Conservation (phyloP, 441 rosid species). For the Isatis lusitanica region DNA sequence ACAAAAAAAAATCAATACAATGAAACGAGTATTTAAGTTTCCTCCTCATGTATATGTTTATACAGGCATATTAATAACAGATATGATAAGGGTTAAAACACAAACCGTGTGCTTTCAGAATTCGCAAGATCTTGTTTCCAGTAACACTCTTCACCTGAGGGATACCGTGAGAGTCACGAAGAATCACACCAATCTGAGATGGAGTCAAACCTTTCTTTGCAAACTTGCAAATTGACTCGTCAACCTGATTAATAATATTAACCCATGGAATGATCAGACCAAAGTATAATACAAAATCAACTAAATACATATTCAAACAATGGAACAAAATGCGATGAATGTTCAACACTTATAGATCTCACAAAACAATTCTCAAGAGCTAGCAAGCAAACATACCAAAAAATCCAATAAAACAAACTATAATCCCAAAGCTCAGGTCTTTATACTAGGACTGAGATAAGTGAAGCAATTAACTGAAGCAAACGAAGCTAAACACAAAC, state of each 20-base stretch:
- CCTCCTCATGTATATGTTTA: too few species aligned
- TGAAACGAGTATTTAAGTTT: background rate
- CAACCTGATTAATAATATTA: conserved; percentile 30
- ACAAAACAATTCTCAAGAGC: background rate
- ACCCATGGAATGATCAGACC: background rate
- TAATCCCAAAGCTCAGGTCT: background rate
- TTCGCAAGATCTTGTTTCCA: conserved; percentile 45
- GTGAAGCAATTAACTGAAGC: background rate
- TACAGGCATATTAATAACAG: too few species aligned
- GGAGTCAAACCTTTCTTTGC: conserved; percentile 47
- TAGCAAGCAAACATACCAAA: background rate
- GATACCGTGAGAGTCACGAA: conserved; percentile 48
- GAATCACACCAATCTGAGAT: conserved; percentile 46
- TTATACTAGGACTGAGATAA: background rate
- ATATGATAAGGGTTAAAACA: conserved; percentile 19
- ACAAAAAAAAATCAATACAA: background rate
- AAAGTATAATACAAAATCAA: background rate
- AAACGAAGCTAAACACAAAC: background rate
- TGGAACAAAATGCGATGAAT: background rate
- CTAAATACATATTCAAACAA: background rate
- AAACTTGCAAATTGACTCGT: conserved; percentile 43
- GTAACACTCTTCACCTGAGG: conserved; percentile 47
- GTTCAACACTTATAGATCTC: background rate
- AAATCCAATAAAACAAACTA: background rate
- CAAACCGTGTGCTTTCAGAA: conserved; percentile 43